Base-by-base conservation (phyloP, 208 protist species). In the Crithidia bombi region DNA sequence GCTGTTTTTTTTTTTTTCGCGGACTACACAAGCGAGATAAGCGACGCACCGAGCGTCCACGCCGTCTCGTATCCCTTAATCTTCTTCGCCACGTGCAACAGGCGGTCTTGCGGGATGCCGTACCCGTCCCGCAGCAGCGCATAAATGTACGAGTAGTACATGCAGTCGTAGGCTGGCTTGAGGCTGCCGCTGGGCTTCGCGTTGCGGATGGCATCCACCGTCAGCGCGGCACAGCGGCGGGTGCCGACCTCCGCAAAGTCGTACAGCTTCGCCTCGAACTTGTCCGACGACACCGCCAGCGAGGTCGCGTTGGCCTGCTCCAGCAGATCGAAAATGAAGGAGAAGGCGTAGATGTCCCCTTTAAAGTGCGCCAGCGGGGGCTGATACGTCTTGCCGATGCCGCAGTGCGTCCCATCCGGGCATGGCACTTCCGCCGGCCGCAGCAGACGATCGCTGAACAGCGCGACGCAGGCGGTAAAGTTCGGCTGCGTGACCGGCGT, bases 41-140 rank as follows among this genome's bases (percentile, higher is more conserved):
- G 73, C 26, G 83, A 87, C 14, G 89, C 87, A 36, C 92, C 92
- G 12, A 96, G 73, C 14, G 86, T 73, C 92, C 92, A 96, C 15
- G 87, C 72, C 12, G 83, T 81, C 64, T 96, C 92, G 72, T 85
- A 82, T 28, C 82, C 87, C 30, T 83, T 75, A 33, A 96, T 94
- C 66, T 91, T 92, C 78, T 96, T 95, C 10, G 66, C 85, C 41
- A 95, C 81, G 33, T 79, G 72, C 49, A 96, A 54, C 39, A 73
- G n/a, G 35, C 80, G 79, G n/a, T 85, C 69, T 10, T 82, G 61
- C 7, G 73, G 44, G 33, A 94, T 81, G 26, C 76, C 73, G 73
- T 90, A 88, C 9, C 86, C 86, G 57, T 91, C 6, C 12, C 65
- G 71, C 21, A 96, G 73, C 44, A 96, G 56, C 23, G 82, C 78